Percentiles rank a stretch among this genome's conserved stretches.
These are phyloP conservation scores for Gelatoporia subvermispora DNA, from an alignment of 768 basidiomycete species.

Conservation along the genomic window DNA sequence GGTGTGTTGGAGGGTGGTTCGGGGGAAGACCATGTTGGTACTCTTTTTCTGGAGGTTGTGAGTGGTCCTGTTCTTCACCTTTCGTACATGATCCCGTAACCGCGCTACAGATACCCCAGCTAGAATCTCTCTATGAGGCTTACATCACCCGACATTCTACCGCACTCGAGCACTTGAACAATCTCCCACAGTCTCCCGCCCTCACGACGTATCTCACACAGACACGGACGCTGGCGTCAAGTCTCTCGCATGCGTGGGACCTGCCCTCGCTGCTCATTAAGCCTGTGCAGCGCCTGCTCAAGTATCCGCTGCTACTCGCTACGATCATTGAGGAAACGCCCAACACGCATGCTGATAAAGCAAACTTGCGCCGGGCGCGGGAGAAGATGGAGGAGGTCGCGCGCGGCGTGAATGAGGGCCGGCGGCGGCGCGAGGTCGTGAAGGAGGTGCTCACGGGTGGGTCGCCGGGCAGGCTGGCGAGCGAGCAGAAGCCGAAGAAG, in stretches of 20 bases:
- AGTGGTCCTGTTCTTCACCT: slow-evolving; percentile 25
- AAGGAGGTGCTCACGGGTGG: slow-evolving; percentile 59
- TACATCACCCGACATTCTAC: slow-evolving; percentile 80
- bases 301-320: slow-evolving; percentile 82
- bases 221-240: slow-evolving; percentile 60
- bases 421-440: slow-evolving; percentile 73
- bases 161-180: slow-evolving; percentile 63
- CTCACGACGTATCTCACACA: slow-evolving; percentile 63
- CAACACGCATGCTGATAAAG: slow-evolving; percentile 62
- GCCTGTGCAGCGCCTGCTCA: slow-evolving; percentile 91
- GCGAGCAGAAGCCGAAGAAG: slow-evolving; percentile 33
- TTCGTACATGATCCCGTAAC: not conserved
- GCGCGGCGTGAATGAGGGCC: slow-evolving; percentile 71
- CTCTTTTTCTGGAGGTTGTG: slow-evolving; percentile 65
- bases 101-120: slow-evolving; percentile 51
- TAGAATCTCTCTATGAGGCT: slow-evolving; percentile 69
- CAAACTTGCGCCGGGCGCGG: slow-evolving; percentile 47
- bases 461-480: slow-evolving; percentile 27
- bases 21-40: slow-evolving; percentile 68
- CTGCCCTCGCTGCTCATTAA: slow-evolving; percentile 93
- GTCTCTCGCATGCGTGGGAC: slow-evolving; percentile 86
- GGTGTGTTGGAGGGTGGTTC: slow-evolving; percentile 53
- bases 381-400: slow-evolving; percentile 68
- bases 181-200: slow-evolving; percentile 46
- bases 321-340: slow-evolving; percentile 74